Base-by-base conservation (phyloP, 176 grass and related monocot species). In the Thalia dealbata region DNA sequence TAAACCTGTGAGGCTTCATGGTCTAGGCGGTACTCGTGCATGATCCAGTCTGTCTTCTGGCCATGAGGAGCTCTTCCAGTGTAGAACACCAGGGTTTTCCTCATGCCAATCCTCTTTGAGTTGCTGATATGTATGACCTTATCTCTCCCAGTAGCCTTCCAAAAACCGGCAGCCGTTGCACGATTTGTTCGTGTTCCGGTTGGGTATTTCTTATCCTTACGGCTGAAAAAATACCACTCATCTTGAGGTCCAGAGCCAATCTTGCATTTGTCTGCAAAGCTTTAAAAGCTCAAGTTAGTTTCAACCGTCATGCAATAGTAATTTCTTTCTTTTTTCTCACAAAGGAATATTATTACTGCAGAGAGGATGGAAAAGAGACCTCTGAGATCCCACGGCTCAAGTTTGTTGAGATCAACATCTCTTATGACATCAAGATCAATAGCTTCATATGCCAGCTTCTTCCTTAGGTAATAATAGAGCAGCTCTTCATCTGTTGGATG, bases 71-170 rank as follows among this genome's bases (percentile, higher is more conserved):
- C 91, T 75, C 91, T 84, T 19, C 91, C 91, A 23, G 81, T 91
- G 85, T 96, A 96, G 83, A 96, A 96, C 63, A 96, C 91, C 55
- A 96, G 72, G 65, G 91, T 96, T 82, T 96, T 96, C 60, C 91
- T 83, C 73, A 91, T 79, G 21, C 91, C 91, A 16, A 96, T 96
- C 73, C 78, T 83, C 62, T 43, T 76, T 7, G 73, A 79, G 61
- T 73, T 76, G 45, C 55, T 73, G 58, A 72, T 72, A 62, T 83
- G 83, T 69, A 91, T 79, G 22, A 51, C 83, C 52, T 92, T 92
- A 78, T 92, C 90, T 9, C 90, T 29, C 14, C 90, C 90, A 0
- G 90, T 92, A 0, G 90, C 90, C 75, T 92, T 92, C 90, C 90
- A 92, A 55, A 92, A 92, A 6, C 90, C 90, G 1, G 81, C 86